Conservation (phyloP, 1,284 basidiomycete species). For the Trichosporon coremiiforme region DNA sequence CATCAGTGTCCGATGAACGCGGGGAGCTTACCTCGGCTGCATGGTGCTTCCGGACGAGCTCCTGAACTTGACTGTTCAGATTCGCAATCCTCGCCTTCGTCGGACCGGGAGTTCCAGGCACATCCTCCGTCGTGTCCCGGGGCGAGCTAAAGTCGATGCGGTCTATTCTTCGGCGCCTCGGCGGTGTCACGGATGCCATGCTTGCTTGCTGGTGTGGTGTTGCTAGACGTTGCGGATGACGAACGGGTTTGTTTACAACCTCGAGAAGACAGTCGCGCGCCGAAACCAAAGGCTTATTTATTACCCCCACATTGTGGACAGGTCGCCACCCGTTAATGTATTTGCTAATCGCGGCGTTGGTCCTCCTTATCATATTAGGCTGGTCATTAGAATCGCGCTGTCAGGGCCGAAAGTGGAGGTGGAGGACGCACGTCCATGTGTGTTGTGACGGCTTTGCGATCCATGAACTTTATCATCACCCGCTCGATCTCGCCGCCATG, state of each 20-base stretch:
- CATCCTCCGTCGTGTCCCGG: constrained; percentile 15
- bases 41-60: constrained; percentile 46
- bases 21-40: constrained; percentile 34
- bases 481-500: constrained; percentile 57
- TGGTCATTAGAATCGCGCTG: background rate
- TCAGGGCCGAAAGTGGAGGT: background rate
- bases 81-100: constrained; percentile 41
- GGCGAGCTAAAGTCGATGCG: constrained; percentile 14
- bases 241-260: background rate
- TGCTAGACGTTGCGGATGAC: background rate
- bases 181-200: constrained; percentile 4
- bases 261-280: constrained; percentile 2
- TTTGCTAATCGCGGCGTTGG: background rate
- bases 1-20: background rate
- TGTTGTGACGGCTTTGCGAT: background rate
- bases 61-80: constrained; percentile 41
- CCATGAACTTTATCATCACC: background rate
- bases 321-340: background rate
- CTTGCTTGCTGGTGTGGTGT: no score
- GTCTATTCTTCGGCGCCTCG: constrained; percentile 7
- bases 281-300: background rate
- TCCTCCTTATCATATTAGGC: background rate
- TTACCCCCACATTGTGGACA: background rate
- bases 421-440: constrained; percentile 10
- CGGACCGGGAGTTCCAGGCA: constrained; percentile 44